Base-by-base conservation (phyloP, 768 basidiomycete genomes). In the Epithele typhae region DNA sequence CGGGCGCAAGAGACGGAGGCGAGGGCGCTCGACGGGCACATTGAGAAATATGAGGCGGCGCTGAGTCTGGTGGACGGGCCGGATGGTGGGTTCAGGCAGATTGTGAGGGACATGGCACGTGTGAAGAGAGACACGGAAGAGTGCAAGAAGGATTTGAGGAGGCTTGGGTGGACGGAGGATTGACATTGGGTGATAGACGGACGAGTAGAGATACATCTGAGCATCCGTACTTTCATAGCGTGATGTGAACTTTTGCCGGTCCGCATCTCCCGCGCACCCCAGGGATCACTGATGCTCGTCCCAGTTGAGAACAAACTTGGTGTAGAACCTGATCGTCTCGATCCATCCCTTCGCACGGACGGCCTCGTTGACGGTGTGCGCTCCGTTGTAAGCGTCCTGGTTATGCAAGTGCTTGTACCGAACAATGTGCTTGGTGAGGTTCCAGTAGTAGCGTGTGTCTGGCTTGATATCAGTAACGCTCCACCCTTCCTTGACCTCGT, bases 291-390 rank as follows among this genome's bases (percentile, higher is more conserved):
- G 30, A 15, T 52, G 38, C 44, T 87, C 85, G 44, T 89, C 85
- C 4, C 72, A 73, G 51, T 88, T 89, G 27, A 90, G 67, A 21
- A 88, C 77, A 33, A 87, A 68, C 3, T 73, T 74, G 0, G 75
- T 69, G 57, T 77, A 84, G 66, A 87, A 90, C 22, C 77, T 68
- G 43, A 87, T 79, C 37, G 80, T 74, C 57, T 86, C 82, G 34
- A 86, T 56, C 47, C 85, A 77, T 1, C 67, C 63, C 43, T 77
- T 73, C 4, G 69, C 70, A 5, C 65, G 52, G 17, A 81, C 64
- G 24, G 68, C 84, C 72, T 88, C 87, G 46, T 88, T 77, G 30
- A 88, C 76, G 1, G 85, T 86, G 61, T 88, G 87, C 19, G 81
- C 64, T 0, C 55, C 67, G 48, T 23, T 64, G 40, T 53, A 57